Conservation (phyloP, 371 early-diverging fungal species). For the Nosema muscidifuracis region DNA sequence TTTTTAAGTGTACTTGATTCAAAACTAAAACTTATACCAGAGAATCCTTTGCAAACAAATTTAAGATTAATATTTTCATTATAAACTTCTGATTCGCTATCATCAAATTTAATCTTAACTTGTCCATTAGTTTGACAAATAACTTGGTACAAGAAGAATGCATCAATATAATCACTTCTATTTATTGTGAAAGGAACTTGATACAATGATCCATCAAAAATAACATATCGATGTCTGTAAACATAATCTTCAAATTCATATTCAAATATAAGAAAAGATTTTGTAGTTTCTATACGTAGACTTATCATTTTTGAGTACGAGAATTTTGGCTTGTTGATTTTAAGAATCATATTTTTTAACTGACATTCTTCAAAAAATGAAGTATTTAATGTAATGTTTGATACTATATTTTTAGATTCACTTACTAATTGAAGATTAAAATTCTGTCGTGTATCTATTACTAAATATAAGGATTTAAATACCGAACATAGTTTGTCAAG, state of each 20-base stretch:
- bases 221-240: constrained; percentile 21
- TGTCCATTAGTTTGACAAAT: not conserved
- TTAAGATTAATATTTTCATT: not conserved
- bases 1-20: not conserved
- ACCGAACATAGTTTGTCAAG: constrained; percentile 8
- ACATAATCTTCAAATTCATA: constrained; percentile 31
- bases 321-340: constrained; percentile 20
- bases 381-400: not conserved
- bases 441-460: constrained; percentile 7
- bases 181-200: constrained; percentile 2
- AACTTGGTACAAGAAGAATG: not conserved
- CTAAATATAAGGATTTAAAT: constrained; percentile 3
- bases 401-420: not conserved
- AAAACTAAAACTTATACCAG: not conserved
- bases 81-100: not conserved
- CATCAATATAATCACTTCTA: not conserved
- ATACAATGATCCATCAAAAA: not conserved
- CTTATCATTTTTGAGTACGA: constrained; percentile 16
- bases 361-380: not conserved
- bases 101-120: constrained; percentile 1
- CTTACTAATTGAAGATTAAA: constrained; percentile 14
- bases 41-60: not conserved
- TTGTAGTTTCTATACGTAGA: constrained; percentile 7
- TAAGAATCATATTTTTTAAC: constrained; percentile 4
- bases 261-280: constrained; percentile 14